Evolutionary conservation across 2,329 filamentous ascomycete genomes (phyloP).

Genomic region (Aspergillus intermedius): DNA sequence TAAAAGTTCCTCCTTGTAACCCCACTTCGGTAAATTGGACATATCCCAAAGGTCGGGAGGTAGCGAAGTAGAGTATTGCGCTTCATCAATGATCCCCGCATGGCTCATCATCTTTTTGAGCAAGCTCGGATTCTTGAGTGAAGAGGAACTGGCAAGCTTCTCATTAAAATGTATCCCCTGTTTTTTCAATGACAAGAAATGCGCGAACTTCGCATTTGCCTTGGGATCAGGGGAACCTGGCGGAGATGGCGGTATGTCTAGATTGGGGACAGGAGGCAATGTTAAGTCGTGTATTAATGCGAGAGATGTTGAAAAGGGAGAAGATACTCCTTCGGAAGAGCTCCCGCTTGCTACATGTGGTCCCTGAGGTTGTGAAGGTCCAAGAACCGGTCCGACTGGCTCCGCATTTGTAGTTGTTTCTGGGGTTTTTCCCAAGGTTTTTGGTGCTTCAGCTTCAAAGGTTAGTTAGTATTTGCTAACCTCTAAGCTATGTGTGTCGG

Average conservation of each 20-base stretch:
- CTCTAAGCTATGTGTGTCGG: not conserved
- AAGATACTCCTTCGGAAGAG: slow-evolving; percentile 23
- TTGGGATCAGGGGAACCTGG: slow-evolving; percentile 39
- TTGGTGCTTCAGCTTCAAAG: slow-evolving; percentile 1
- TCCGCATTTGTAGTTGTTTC: slow-evolving; percentile 6
- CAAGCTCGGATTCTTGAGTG: slow-evolving; percentile 54
- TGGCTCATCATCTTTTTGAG: slow-evolving; percentile 53
- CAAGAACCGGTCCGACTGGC: slow-evolving; percentile 27
- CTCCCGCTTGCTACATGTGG: slow-evolving; percentile 9
- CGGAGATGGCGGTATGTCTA: slow-evolving; percentile 42
- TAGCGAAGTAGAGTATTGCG: slow-evolving; percentile 50
- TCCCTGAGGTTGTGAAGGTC: slow-evolving; percentile 26
- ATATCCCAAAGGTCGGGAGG: slow-evolving; percentile 36
- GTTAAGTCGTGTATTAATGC: slow-evolving; percentile 52
- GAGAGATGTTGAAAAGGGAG: slow-evolving; percentile 46
- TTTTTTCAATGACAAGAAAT: slow-evolving; percentile 56
- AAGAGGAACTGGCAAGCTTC: slow-evolving; percentile 51
- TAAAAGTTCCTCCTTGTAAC: slow-evolving; percentile 42
- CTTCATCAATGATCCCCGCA: slow-evolving; percentile 47
- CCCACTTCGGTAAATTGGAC: slow-evolving; percentile 34
- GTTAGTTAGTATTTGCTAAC: slow-evolving; percentile 1
- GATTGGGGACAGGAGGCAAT: slow-evolving; percentile 39
- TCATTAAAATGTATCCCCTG: slow-evolving; percentile 60
- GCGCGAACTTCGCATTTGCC: slow-evolving; percentile 51
- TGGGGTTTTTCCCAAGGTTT: not conserved